Percentiles rank a stretch among this genome's conserved stretches.
These are phyloP conservation scores for Sporothrix pseudoabietina DNA, from an alignment of 2,329 filamentous ascomycete species.

Conservation along the genomic window DNA sequence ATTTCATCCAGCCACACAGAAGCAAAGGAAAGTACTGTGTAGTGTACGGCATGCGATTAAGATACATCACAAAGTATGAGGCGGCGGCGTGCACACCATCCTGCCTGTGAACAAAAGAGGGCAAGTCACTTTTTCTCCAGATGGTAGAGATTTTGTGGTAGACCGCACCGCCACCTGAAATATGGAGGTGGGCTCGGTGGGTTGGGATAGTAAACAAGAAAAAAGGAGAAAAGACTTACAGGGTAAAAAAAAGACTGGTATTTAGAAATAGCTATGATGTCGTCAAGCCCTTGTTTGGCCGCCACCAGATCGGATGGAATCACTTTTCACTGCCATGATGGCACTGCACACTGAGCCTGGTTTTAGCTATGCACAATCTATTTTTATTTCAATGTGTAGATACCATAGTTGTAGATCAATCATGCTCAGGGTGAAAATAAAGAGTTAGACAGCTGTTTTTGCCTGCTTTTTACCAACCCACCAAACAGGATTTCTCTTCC, in stretches of 20 bases:
- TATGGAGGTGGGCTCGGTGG: neutral
- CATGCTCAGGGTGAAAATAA: neutral
- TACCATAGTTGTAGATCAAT: slow-evolving; percentile 3
- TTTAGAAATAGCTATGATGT: neutral
- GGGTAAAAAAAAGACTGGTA: neutral
- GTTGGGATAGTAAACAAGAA: neutral
- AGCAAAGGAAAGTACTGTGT: neutral
- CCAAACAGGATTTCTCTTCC: slow-evolving; percentile 18
- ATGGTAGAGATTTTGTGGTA: neutral
- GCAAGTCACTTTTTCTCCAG: neutral
- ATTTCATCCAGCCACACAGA: slow-evolving; percentile 1
- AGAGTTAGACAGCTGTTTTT: neutral
- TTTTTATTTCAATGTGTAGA: slow-evolving; percentile 23
- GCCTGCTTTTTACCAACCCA: neutral
- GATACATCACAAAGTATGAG: neutral
- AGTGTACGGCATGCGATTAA: neutral
- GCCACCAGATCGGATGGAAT: neutral
- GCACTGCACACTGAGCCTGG: neutral
- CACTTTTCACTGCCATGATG: neutral
- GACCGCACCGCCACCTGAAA: neutral
- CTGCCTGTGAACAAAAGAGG: neutral
- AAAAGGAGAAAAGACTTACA: neutral
- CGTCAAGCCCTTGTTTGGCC: neutral
- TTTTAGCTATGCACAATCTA: neutral
- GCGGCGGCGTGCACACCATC: too few relatives aligned